Base-by-base conservation (phyloP, 768 basidiomycete species). In the Coprinopsis strossmayeri region DNA sequence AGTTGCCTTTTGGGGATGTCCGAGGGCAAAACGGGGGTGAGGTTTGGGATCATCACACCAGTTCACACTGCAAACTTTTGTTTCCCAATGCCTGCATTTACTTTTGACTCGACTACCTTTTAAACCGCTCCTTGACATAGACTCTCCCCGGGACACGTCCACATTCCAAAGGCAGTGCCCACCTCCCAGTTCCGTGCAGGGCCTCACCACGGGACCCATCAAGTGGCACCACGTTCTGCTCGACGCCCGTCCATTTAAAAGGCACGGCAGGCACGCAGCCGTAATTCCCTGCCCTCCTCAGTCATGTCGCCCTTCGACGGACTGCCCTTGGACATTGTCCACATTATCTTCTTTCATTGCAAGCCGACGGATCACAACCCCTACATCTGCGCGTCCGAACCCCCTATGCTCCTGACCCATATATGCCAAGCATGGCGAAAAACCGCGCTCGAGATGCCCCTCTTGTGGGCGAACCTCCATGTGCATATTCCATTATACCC, bases 321-420 rank as follows among this genome's bases (percentile, higher is more conserved):
- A 5, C 43, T 45, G 4, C 43, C 43, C 43, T 11, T 45, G 10
- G 43, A 45, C 27, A 18, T 45, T 18, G 43, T 45, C 27, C 43
- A 45, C 18, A 32, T 45, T 20, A 20, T 45, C 25, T 45, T 45
- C 43, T 20, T 45, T 3, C 30, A 28, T 27, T 45, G 43, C 20
- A 25, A 28, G 4, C 43, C 43, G 11, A 11, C 43, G 43, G 43
- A 45, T 27, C 43, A 45, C 28, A 45, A 45, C 21, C 43, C 43
- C 12, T 45, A 45, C 43, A 32, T 45, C 3, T 45, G 43, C 18
- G 28, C 27, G 11, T 5, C 43, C 4, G 43, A 45, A 20, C 27
- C 43, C 4, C 43, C 43, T n/a, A 45, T 45, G 43, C 28, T 45
- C n/a, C 30, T 45, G 27, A 45, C 43, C 43, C 43, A 45, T 27